Conservation (phyloP, 179 eudicot species). For the Nepenthes alata region DNA sequence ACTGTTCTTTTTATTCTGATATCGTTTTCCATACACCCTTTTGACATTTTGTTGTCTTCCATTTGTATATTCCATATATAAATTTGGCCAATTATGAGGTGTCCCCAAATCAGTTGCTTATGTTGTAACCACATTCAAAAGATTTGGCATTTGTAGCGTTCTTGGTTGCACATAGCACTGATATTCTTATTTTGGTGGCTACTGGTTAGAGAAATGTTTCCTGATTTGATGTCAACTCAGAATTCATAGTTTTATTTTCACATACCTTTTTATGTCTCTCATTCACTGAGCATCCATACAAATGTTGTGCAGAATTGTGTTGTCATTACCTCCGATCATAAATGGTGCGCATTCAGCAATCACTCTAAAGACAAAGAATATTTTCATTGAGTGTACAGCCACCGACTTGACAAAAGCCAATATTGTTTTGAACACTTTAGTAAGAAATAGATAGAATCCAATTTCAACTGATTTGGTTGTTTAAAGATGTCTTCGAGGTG, state of each 20-base stretch:
- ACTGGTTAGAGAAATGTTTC: background rate
- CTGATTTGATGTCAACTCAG: no score
- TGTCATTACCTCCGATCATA: conserved; percentile 92
- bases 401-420: conserved; percentile 94
- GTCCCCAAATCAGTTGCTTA: background rate
- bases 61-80: background rate
- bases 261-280: background rate
- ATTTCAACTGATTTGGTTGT: background rate
- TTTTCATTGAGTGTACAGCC: conserved; percentile 95
- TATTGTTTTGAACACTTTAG: conserved; percentile 89
- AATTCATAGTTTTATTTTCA: background rate
- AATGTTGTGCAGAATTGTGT: conserved; percentile 61
- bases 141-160: no score
- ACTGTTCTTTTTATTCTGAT: background rate
- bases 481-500: conserved; percentile 5
- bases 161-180: no score
- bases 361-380: conserved; percentile 70
- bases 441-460: conserved; percentile 11
- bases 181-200: no score
- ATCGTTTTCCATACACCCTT: background rate
- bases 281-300: background rate
- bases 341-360: conserved; percentile 96
- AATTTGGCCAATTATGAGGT: background rate
- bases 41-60: background rate
- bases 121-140: no score